Percentiles rank a stretch among this genome's conserved stretches.
These are phyloP conservation scores for Saccharomyces jurei DNA, from an alignment of 805 yeast species.

Conservation along the genomic window DNA sequence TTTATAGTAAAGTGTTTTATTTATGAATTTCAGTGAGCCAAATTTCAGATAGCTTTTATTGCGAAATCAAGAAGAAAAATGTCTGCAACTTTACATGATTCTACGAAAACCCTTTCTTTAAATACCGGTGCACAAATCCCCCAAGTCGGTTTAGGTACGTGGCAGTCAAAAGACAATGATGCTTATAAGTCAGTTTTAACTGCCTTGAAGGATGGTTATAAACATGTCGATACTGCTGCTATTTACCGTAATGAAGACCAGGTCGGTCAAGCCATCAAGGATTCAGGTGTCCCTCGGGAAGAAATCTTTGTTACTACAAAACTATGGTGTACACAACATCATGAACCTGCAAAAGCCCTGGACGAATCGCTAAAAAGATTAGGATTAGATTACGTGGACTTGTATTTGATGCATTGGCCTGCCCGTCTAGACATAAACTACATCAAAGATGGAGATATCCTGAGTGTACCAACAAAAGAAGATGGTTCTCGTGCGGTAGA, in stretches of 20 bases:
- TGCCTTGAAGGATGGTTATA: conserved; percentile 55
- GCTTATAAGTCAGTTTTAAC: conserved; percentile 46
- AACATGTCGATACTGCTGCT: conserved; percentile 69
- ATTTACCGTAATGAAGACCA: conserved; percentile 55
- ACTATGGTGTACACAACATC: conserved; percentile 45
- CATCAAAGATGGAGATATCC: conserved; percentile 26
- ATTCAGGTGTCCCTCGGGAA: conserved; percentile 50
- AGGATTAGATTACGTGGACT: conserved; percentile 63
- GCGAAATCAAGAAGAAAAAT: not conserved
- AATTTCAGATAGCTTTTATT: not conserved
- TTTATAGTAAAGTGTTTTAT: not conserved
- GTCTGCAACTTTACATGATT: conserved; percentile 8
- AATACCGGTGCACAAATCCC: conserved; percentile 60
- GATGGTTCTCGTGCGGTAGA: conserved; percentile 20
- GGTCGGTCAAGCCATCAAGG: conserved; percentile 46
- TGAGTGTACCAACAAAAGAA: conserved; percentile 28
- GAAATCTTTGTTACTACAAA: conserved; percentile 63
- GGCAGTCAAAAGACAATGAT: conserved; percentile 46
- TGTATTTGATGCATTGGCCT: conserved; percentile 77
- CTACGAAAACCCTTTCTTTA: conserved; percentile 29
- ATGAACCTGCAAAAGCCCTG: conserved; percentile 42
- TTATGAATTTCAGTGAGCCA: not conserved
- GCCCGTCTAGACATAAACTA: conserved; percentile 39
- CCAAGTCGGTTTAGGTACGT: conserved; percentile 62
- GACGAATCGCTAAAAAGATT: conserved; percentile 49